Evolutionary conservation across 2,329 filamentous ascomycete genomes (phyloP).

Genomic region (Fusarium domesticum): DNA sequence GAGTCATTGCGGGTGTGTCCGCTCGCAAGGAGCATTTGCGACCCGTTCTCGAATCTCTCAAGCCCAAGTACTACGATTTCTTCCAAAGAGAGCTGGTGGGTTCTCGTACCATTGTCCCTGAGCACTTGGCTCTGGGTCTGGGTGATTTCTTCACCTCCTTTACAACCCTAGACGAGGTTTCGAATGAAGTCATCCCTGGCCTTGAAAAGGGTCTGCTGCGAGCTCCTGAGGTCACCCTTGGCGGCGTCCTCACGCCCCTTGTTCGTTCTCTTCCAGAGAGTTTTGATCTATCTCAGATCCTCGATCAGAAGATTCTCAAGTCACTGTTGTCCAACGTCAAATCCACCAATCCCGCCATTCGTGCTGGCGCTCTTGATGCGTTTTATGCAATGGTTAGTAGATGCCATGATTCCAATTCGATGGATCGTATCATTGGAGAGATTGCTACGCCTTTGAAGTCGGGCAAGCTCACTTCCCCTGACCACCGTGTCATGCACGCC

Average conservation of each 20-base stretch:
- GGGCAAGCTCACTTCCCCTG: conserved; percentile 78
- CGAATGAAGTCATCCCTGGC: conserved; percentile 71
- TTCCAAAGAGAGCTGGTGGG: conserved; percentile 82
- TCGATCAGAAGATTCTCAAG: conserved; percentile 74
- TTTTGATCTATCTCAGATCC: conserved; percentile 73
- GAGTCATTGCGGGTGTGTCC: conserved; percentile 83
- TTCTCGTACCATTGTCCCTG: conserved; percentile 68
- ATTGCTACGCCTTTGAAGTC: conserved; percentile 75
- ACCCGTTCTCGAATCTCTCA: conserved; percentile 59
- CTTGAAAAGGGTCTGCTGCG: conserved; percentile 87
- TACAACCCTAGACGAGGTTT: conserved; percentile 68
- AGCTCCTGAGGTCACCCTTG: conserved; percentile 84
- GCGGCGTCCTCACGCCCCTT: conserved; percentile 72
- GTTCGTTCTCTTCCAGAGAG: conserved; percentile 64
- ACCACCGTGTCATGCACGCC: conserved; percentile 79
- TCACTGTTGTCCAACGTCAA: conserved; percentile 87
- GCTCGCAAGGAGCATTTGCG: conserved; percentile 65
- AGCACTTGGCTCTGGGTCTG: conserved; percentile 70
- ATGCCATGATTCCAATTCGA: conserved; percentile 53
- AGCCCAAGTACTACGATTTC: conserved; percentile 73
- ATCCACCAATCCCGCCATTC: conserved; percentile 77
- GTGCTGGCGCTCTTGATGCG: conserved; percentile 69
- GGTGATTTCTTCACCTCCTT: conserved; percentile 81
- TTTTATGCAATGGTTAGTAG: conserved; percentile 68
- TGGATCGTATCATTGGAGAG: conserved; percentile 73